Evolutionary conservation across 352 stramenopile genomes (phyloP).

Genomic region (Globisporangium abappressorium): DNA sequence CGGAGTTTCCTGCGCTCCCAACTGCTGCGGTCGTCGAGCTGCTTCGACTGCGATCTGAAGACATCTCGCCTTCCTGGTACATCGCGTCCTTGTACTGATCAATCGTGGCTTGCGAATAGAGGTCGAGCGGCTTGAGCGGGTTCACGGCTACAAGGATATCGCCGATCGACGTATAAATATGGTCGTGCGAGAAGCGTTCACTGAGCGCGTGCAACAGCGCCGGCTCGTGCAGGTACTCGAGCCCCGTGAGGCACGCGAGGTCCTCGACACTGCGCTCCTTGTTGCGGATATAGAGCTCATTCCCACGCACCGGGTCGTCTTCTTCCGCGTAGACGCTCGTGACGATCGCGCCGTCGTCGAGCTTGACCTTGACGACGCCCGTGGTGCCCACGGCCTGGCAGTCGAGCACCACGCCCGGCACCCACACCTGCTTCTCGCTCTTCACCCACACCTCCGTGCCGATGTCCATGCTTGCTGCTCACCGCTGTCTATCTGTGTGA

Average conservation of each 20-base stretch:
- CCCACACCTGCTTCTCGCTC: conserved; percentile 62
- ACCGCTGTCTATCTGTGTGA: not conserved
- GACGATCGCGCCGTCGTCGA: conserved; percentile 37
- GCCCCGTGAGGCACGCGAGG: conserved; percentile 66
- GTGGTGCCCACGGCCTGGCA: conserved; percentile 42
- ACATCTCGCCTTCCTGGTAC: conserved; percentile 14
- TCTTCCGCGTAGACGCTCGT: conserved; percentile 34
- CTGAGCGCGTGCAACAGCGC: conserved; percentile 77
- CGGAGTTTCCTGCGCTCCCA: conserved; percentile 7
- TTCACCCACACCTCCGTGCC: conserved; percentile 83
- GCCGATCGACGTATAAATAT: conserved; percentile 88
- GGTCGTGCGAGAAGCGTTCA: conserved; percentile 66
- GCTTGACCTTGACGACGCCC: conserved; percentile 44
- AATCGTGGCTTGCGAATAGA: conserved; percentile 63
- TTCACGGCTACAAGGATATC: conserved; percentile 86
- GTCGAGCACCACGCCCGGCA: conserved; percentile 62
- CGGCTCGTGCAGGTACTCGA: conserved; percentile 84
- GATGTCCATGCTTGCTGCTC: conserved; percentile 53
- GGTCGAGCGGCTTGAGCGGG: conserved; percentile 68
- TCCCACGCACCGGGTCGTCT: conserved; percentile 21
- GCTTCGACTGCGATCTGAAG: conserved; percentile 7
- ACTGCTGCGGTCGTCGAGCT: conserved; percentile 8
- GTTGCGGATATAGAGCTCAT: conserved; percentile 73
- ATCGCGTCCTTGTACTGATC: conserved; percentile 65
- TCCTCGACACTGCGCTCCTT: conserved; percentile 42